Evolutionary conservation across 768 basidiomycete species (phyloP).

Genomic region (Hericium alpestre): DNA sequence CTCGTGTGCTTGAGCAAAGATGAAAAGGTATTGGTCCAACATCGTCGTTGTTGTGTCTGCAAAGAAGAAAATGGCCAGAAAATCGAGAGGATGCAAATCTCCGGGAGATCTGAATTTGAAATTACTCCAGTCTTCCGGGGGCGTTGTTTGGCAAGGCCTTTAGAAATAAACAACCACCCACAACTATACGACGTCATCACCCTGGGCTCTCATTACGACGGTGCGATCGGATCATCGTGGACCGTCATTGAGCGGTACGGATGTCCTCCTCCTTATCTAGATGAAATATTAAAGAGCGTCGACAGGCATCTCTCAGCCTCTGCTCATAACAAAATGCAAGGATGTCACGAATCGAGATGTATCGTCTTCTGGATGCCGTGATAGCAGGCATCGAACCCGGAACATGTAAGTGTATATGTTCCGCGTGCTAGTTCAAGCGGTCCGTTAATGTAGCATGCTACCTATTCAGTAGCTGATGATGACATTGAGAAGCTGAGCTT

Average conservation of each 20-base stretch:
- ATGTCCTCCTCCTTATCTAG: too few relatives aligned
- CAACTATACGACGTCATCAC: not conserved
- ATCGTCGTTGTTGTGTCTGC: not conserved
- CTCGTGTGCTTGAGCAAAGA: conserved; percentile 72
- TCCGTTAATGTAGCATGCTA: not conserved
- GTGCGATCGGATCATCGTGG: too few relatives aligned
- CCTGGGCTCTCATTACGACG: not conserved
- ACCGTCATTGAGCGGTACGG: too few relatives aligned
- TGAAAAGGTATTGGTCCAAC: conserved; percentile 40
- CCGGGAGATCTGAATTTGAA: not conserved
- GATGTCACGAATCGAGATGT: not conserved
- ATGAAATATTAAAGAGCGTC: too few relatives aligned
- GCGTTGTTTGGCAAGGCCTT: not conserved
- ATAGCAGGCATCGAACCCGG: conserved; percentile 20
- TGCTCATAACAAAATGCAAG: not conserved
- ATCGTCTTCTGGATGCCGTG: conserved; percentile 8
- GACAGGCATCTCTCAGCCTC: too few relatives aligned
- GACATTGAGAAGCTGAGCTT: conserved; percentile 42
- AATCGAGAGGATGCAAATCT: too few relatives aligned
- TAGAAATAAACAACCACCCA: not conserved
- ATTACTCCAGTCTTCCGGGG: not conserved
- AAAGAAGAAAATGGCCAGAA: too few relatives aligned
- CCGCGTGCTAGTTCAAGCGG: not conserved
- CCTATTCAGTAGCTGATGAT: conserved; percentile 35
- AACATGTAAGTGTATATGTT: conserved; percentile 19